Conservation (phyloP, 441 rosid species). For the Populus hybrid region DNA sequence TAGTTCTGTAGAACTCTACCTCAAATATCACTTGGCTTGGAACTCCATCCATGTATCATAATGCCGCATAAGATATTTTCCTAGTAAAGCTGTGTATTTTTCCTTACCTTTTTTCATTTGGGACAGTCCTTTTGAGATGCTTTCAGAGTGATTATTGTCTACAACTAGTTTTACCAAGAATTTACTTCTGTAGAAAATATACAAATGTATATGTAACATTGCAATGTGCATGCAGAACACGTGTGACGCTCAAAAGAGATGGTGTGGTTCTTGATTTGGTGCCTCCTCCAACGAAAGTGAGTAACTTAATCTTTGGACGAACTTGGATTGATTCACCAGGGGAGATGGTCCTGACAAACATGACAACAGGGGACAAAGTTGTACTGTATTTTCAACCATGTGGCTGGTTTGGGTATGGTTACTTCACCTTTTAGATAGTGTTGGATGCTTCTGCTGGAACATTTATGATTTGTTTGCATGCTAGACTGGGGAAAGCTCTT, state of each 20-base stretch:
- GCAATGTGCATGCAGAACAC: constrained; percentile 53
- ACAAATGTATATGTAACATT: background rate
- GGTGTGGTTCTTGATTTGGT: constrained; percentile 90
- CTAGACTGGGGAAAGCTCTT: background rate
- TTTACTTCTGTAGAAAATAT: no score
- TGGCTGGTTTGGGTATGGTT: constrained; percentile 96
- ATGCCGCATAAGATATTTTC: no score
- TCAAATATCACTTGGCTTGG: no score
- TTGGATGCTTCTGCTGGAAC: background rate
- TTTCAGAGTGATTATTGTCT: background rate
- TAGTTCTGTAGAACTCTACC: no score
- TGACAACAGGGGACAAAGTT: constrained; percentile 89
- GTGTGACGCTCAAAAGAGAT: constrained; percentile 84
- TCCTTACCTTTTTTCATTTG: background rate
- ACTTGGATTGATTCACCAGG: constrained; percentile 97
- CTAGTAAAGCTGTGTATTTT: no score
- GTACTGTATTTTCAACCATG: constrained; percentile 96
- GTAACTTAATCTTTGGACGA: constrained; percentile 92
- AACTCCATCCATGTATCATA: no score
- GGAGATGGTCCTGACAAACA: constrained; percentile 91
- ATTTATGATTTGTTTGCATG: background rate
- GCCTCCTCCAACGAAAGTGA: constrained; percentile 91
- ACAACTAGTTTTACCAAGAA: background rate
- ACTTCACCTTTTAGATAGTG: constrained; percentile 8
- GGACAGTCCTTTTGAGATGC: background rate